Conservation (phyloP, 2,329 filamentous ascomycete species). For the Paecilomyces sp. region DNA sequence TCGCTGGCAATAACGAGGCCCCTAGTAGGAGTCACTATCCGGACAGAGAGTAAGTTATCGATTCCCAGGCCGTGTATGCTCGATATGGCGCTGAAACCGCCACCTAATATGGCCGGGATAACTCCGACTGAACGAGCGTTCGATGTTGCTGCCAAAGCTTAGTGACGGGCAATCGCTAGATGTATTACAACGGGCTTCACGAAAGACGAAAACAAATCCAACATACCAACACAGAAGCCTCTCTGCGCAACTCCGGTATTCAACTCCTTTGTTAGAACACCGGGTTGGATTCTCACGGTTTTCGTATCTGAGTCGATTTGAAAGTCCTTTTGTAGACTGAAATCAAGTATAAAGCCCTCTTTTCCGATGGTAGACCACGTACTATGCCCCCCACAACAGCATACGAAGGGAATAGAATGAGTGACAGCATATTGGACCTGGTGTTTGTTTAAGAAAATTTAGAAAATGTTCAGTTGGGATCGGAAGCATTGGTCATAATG, state of each 20-base stretch:
- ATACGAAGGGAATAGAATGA: background rate
- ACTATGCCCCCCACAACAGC: background rate
- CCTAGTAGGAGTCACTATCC: background rate
- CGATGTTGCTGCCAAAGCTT: background rate
- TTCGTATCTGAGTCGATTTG: background rate
- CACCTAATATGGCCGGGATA: background rate
- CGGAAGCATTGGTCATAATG: background rate
- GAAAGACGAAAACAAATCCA: background rate
- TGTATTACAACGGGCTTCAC: no score
- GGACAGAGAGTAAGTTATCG: background rate
- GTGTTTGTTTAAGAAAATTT: background rate
- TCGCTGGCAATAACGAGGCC: background rate
- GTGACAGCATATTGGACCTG: background rate
- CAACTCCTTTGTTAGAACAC: background rate
- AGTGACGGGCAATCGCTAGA: no score
- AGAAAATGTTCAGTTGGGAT: background rate
- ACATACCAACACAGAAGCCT: background rate
- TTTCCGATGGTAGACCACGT: background rate
- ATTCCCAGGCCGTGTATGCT: background rate
- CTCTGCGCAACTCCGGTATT: background rate
- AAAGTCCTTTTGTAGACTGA: background rate
- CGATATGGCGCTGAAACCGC: background rate
- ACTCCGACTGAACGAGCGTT: background rate
- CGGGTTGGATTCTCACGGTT: background rate
- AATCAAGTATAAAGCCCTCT: background rate